Evolutionary conservation across 2,329 filamentous ascomycete species (phyloP), one percentile per base, ranked within the genome.

Genomic region (Malbranchea zuffiana): DNA sequence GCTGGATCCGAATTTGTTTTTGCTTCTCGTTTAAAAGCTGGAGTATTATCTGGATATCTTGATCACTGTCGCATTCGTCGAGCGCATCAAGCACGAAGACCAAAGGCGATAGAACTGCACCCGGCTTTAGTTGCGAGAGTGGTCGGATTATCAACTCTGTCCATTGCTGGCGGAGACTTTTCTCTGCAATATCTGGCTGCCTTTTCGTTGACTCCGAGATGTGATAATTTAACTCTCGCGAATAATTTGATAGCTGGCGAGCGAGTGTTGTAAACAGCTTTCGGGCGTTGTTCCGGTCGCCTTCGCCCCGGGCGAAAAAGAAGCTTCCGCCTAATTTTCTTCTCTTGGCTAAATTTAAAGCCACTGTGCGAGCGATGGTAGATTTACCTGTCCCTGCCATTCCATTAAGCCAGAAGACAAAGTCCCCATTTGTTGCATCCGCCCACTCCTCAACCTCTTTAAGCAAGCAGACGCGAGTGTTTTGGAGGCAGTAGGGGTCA

Each of bases 321-420:
- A 56, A 58, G 33, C 46, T 55, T 4, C 46, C 54, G 6, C 42
- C 54, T 11, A 56, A 2, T 29, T 23, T 13, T 40, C 18, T 2
- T 42, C 31, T 1, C 32, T 6, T n/a, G 45, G 43, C 4, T 16
- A 12, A 15, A n/a, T 19, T 13, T 49, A 51, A 16, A 56, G 20
- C 56, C n/a, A n/a, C n/a, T n/a, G n/a, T n/a, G n/a, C n/a, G n/a
- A n/a, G n/a, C n/a, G n/a, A n/a, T n/a, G n/a, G n/a, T n/a, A n/a
- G n/a, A n/a, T n/a, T n/a, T n/a, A n/a, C n/a, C n/a, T n/a, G n/a
- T n/a, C n/a, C n/a, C 56, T 20, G 55, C 53, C 47, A 52, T 49
- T 4, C 56, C 55, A 21, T 43, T 47, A 10, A 59, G 38, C 54
- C 53, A 57, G 40, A 50, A 57, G 4, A 59, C 53, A 15, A 20